Evolutionary conservation across 2,329 filamentous ascomycete species (phyloP).

Genomic region (Alternaria triticina): DNA sequence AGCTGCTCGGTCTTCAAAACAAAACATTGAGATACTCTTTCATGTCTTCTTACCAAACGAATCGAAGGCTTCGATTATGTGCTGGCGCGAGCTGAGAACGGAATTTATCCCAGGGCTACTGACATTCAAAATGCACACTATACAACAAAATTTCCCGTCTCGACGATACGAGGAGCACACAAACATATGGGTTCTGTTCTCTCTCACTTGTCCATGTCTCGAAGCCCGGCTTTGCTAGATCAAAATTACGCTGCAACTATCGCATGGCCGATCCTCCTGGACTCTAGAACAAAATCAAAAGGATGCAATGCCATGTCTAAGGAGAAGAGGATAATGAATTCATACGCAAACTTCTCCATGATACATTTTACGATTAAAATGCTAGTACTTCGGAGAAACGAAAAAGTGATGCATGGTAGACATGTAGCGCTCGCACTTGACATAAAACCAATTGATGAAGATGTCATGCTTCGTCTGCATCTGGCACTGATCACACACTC

Average conservation of each 20-base stretch:
- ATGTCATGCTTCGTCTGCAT: not conserved
- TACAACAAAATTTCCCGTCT: not conserved
- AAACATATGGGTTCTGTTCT: not conserved
- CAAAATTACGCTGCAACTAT: rapidly evolving
- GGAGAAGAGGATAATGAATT: not conserved
- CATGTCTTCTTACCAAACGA: not conserved
- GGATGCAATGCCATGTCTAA: not conserved
- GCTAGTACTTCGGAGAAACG: not conserved
- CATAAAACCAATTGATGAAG: too few species aligned
- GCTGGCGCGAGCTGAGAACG: not conserved
- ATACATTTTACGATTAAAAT: not conserved
- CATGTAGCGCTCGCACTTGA: not conserved
- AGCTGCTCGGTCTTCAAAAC: not conserved
- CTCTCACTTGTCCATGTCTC: not conserved
- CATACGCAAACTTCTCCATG: not conserved
- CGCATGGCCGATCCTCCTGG: not conserved
- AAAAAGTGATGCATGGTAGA: not conserved
- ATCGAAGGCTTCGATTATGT: not conserved
- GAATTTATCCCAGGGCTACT: not conserved
- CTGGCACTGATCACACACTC: not conserved
- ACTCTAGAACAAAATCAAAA: not conserved
- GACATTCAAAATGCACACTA: not conserved
- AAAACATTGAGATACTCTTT: not conserved
- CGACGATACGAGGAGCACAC: not conserved
- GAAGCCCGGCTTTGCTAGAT: not conserved